Evolutionary conservation across 768 basidiomycete genomes (phyloP).

Genomic region (Leccinum variicolor): DNA sequence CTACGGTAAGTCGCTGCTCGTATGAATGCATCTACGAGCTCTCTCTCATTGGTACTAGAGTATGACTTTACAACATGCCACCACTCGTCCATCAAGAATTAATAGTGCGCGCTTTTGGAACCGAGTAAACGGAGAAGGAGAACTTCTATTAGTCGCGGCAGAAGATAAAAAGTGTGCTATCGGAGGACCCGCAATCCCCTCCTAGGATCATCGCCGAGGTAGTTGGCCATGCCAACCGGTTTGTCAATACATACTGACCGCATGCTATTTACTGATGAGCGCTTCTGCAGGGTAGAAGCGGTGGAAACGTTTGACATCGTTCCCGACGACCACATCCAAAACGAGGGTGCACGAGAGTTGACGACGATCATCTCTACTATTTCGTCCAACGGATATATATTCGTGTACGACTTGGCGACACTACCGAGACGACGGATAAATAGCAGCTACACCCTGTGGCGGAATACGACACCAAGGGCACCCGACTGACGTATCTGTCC

Average conservation of each 20-base stretch:
- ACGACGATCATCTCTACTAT: conserved; percentile 71
- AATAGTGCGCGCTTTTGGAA: conserved; percentile 79
- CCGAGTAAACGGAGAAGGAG: conserved; percentile 51
- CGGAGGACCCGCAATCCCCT: conserved; percentile 38
- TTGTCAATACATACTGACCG: neutral
- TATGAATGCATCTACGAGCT: too few relatives aligned
- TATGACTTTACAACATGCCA: too few relatives aligned
- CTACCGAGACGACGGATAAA: conserved; percentile 35
- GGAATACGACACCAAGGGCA: conserved; percentile 82
- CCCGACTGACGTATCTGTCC: conserved; percentile 33
- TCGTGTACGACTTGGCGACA: conserved; percentile 65
- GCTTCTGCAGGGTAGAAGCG: conserved; percentile 66
- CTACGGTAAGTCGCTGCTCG: too few relatives aligned
- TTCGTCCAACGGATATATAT: conserved; percentile 88
- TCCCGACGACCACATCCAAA: conserved; percentile 35
- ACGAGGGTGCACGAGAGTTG: conserved; percentile 26
- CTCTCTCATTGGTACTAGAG: too few relatives aligned
- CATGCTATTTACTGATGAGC: neutral
- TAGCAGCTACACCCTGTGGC: conserved; percentile 52
- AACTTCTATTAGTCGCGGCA: conserved; percentile 77
- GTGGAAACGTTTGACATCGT: conserved; percentile 61
- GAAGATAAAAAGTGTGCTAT: conserved; percentile 83
- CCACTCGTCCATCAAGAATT: conserved; percentile 70
- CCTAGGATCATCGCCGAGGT: conserved; percentile 69
- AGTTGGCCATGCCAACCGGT: conserved; percentile 87